Percentiles rank a stretch among this genome's conserved stretches.
These are phyloP conservation scores for Metschnikowia henanensis DNA, from an alignment of 805 yeast species.

Conservation along the genomic window DNA sequence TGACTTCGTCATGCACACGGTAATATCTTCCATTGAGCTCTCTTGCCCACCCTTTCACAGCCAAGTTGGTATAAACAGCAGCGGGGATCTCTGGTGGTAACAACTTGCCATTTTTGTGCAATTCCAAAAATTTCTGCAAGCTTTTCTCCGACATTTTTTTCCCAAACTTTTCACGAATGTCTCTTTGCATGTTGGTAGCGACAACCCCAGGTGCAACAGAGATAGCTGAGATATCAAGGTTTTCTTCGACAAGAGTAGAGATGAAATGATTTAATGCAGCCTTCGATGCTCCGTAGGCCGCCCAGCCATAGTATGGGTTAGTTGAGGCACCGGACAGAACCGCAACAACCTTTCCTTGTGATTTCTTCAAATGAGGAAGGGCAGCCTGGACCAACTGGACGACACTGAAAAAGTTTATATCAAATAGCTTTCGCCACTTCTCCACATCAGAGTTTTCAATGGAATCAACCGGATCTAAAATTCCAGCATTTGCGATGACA, in stretches of 20 bases:
- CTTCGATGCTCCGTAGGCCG: conserved; percentile 88
- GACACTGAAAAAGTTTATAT: conserved; percentile 76
- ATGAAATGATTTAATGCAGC: conserved; percentile 87
- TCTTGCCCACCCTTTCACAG: conserved; percentile 53
- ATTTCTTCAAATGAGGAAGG: conserved; percentile 55
- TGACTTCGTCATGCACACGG: conserved; percentile 52
- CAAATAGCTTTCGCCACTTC: conserved; percentile 65
- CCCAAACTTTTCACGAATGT: conserved; percentile 67
- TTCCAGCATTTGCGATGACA: conserved; percentile 78
- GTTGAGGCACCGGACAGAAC: conserved; percentile 90
- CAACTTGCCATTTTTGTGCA: conserved; percentile 58
- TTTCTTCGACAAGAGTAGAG: conserved; percentile 66
- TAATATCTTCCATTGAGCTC: conserved; percentile 67
- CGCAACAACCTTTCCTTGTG: conserved; percentile 66
- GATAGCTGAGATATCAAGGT: conserved; percentile 53
- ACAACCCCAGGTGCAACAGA: conserved; percentile 96
- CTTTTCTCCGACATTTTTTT: conserved; percentile 59
- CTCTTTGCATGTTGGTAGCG: conserved; percentile 83
- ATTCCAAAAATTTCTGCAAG: conserved; percentile 59
- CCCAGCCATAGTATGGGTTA: conserved; percentile 70
- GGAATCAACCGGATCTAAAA: conserved; percentile 71
- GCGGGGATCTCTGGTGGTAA: conserved; percentile 76
- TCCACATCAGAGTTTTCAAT: conserved; percentile 51
- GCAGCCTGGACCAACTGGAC: conserved; percentile 56
- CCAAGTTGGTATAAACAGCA: conserved; percentile 63